Evolutionary conservation across 768 basidiomycete genomes (phyloP), one percentile per base, ranked within the genome.

Genomic region (Kwoniella mangroviensis): DNA sequence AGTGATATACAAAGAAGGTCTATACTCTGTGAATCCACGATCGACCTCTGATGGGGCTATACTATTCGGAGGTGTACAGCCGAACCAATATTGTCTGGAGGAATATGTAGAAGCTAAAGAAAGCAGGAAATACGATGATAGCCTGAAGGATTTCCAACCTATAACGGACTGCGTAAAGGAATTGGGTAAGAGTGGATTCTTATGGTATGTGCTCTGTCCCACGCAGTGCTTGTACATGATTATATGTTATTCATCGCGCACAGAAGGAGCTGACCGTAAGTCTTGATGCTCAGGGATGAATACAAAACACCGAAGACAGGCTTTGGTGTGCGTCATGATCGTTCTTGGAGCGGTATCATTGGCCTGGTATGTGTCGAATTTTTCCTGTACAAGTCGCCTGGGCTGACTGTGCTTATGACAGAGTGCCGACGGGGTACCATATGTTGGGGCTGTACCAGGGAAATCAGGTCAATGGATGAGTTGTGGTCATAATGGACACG

Each of bases 311-410:
- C 40, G 17, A 43, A 26, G 21, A 28, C 53, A 12, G 56, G 55
- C 5, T 52, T 54, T 21, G 28, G 42, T 12, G 63, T 64, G 12
- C 40, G 65, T 24, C 71, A 70, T n/a, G 76, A 80, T 45, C 76
- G 76, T 61, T 70, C 77, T 10, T 80, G 79, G 79, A 64, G 65
- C 13, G 79, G 79, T 7, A 78, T 78, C 66, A 75, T 80, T 58
- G 79, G 75, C 5, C 69, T 73, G 69, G 79, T 80, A 41, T 34
- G 79, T 66, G 52, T 26, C 45, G n/a, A 26, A 49, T 13, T 26
- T 51, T 2, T 2, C 21, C 21, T 51, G 28, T 64, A 28, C 1
- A 3, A 21, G 26, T 60, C 19, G 15, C 22, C 4, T 49, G 6
- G 41, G 28, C 41, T 21, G 41, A 26, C 41, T 2, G 40, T 34